Evolutionary conservation across 1,284 basidiomycete species (phyloP).

Genomic region (Moesziomyces antarcticus): DNA sequence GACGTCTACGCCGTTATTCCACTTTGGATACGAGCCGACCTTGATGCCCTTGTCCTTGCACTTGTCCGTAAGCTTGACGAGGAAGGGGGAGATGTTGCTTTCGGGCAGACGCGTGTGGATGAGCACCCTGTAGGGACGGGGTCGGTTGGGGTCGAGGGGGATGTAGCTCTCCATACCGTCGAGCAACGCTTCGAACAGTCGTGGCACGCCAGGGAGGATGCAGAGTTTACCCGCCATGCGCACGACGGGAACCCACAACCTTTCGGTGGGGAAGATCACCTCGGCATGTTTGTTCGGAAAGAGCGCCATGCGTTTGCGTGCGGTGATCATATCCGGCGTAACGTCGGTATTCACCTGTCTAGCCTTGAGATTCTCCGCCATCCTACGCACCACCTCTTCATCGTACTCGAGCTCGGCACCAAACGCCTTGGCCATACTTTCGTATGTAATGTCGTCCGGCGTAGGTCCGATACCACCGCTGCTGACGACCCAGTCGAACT

Average conservation of each 20-base stretch:
- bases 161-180: slow-evolving; percentile 74
- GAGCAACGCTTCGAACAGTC: slow-evolving; percentile 75
- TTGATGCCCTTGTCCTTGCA: slow-evolving; percentile 80
- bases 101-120: slow-evolving; percentile 76
- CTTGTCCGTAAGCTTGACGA: slow-evolving; percentile 80
- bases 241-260: slow-evolving; percentile 85
- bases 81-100: slow-evolving; percentile 83
- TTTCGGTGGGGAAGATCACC: slow-evolving; percentile 56
- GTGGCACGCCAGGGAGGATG: slow-evolving; percentile 89
- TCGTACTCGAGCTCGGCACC: slow-evolving; percentile 76
- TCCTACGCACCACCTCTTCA: slow-evolving; percentile 81
- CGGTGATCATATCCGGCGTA: slow-evolving; percentile 72
- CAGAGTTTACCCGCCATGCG: slow-evolving; percentile 84
- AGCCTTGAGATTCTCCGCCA: slow-evolving; percentile 76
- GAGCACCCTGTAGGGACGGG: slow-evolving; percentile 54
- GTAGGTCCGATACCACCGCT: slow-evolving; percentile 64
- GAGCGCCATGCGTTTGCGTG: slow-evolving; percentile 62
- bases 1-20: slow-evolving; percentile 75
- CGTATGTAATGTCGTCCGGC: slow-evolving; percentile 78
- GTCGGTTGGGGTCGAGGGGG: slow-evolving; percentile 50
- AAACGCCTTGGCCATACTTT: slow-evolving; percentile 87
- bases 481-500: slow-evolving; percentile 50
- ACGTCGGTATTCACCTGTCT: slow-evolving; percentile 74
- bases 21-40: slow-evolving; percentile 77
- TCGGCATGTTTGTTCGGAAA: slow-evolving; percentile 56